A percentile compares a stretch with the other conserved stretches of the same genome.
Conservation (phyloP, 116 monocot species). For the Dioscorea cayenensis region DNA sequence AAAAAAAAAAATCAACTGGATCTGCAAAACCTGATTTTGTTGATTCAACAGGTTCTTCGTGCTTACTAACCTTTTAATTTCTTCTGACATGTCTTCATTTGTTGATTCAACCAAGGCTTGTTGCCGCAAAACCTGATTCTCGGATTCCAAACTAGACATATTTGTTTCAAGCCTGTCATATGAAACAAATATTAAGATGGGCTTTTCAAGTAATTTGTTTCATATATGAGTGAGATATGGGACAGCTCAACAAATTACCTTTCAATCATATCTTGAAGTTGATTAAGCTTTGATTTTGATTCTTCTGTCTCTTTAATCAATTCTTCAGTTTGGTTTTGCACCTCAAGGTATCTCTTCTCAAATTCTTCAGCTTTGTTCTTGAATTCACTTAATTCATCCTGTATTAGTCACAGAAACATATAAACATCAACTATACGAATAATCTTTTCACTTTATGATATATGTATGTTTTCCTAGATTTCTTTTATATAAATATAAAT, state of each 20-base stretch:
- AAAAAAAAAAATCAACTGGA: no score
- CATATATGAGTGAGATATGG: neutral
- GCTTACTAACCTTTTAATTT: constrained; percentile 57
- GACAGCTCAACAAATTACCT: constrained; percentile 21
- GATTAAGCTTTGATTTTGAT: constrained; percentile 41
- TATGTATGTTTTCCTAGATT: no score
- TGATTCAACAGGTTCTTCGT: no score
- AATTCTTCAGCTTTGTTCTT: constrained; percentile 76
- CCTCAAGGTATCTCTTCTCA: constrained; percentile 58
- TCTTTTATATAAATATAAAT: neutral
- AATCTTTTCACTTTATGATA: no score
- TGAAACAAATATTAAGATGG: constrained; percentile 5
- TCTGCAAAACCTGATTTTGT: neutral
- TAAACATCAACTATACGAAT: no score
- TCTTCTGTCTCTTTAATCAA: constrained; percentile 64
- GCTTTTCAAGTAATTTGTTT: neutral
- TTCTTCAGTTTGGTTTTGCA: constrained; percentile 43
- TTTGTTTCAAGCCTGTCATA: constrained; percentile 64
- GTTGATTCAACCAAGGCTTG: constrained; percentile 66
- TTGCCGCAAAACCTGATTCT: constrained; percentile 86
- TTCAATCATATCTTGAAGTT: constrained; percentile 82
- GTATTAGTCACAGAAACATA: constrained; percentile 4
- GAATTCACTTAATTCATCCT: constrained; percentile 70
- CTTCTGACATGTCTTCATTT: constrained; percentile 66
- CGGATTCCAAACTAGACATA: constrained; percentile 70